phyloP scores from a whole-genome alignment of 2,329 filamentous ascomycete genomes.

The Cercospora sesami region DNA sequence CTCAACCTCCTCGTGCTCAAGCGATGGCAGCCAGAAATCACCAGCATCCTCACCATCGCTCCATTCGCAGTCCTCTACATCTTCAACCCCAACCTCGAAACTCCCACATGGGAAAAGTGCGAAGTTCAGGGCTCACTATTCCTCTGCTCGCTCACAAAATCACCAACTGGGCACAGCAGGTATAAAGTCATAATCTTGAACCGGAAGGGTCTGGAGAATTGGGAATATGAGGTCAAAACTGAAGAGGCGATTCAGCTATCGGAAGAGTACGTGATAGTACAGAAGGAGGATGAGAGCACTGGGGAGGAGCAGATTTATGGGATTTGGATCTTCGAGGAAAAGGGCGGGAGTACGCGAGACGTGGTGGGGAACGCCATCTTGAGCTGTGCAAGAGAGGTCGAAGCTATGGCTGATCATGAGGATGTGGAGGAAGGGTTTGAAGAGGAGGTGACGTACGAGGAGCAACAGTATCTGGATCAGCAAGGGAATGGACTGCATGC shows the following conservation, averaged over 20 bases:
- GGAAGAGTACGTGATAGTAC: slow-evolving; percentile 62
- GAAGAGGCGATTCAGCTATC: slow-evolving; percentile 49
- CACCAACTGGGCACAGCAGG: slow-evolving; percentile 37
- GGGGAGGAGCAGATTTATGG: slow-evolving; percentile 54
- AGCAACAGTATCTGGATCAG: slow-evolving; percentile 4
- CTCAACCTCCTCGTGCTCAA: slow-evolving; percentile 83
- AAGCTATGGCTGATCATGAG: slow-evolving; percentile 35
- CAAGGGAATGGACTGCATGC: slow-evolving; percentile 3
- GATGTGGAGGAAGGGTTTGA: not conserved
- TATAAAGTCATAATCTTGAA: slow-evolving; percentile 52
- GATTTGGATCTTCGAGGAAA: slow-evolving; percentile 66
- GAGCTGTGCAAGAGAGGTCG: slow-evolving; percentile 56
- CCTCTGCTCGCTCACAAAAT: slow-evolving; percentile 66
- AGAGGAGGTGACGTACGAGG: slow-evolving; percentile 1
- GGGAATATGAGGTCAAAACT: slow-evolving; percentile 45
- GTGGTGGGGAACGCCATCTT: slow-evolving; percentile 57
- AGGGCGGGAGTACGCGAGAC: slow-evolving; percentile 49
- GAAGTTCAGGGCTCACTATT: slow-evolving; percentile 87
- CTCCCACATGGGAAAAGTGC: slow-evolving; percentile 73
- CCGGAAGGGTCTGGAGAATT: slow-evolving; percentile 51
- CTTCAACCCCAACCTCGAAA: slow-evolving; percentile 62
- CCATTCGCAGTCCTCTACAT: slow-evolving; percentile 85
- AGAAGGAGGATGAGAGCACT: slow-evolving; percentile 43
- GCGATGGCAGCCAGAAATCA: slow-evolving; percentile 75
- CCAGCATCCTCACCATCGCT: slow-evolving; percentile 73